Evolutionary conservation across 371 early-diverging fungal species (phyloP).

Genomic region (Saksenaea vasiformis): DNA sequence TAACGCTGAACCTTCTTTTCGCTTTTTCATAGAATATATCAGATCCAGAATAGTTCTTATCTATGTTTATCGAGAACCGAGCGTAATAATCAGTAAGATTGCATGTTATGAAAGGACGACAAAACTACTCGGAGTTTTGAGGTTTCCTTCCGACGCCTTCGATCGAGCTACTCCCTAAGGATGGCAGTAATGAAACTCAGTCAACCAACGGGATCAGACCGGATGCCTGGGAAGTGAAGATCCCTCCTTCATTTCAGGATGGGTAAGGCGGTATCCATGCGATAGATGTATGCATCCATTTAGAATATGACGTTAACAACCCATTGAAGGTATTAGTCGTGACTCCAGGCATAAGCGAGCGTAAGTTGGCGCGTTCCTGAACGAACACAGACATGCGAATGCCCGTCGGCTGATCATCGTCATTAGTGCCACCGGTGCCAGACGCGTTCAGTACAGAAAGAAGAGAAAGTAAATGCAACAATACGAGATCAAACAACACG

Average conservation of each 20-base stretch:
- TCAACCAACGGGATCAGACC: not conserved
- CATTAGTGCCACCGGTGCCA: conserved; percentile 16
- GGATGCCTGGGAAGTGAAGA: not conserved
- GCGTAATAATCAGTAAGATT: too few species aligned
- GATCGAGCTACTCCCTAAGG: too few species aligned
- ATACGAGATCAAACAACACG: not conserved
- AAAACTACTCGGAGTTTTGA: too few species aligned
- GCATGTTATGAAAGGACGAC: too few species aligned
- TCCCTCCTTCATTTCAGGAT: conserved; percentile 2
- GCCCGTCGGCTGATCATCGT: not conserved
- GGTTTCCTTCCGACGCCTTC: too few species aligned
- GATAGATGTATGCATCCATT: conserved; percentile 5
- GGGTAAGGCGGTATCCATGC: conserved; percentile 5
- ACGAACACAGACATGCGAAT: not conserved
- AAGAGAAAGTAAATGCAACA: conserved; percentile 12
- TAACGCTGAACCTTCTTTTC: too few species aligned
- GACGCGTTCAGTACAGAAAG: conserved; percentile 16
- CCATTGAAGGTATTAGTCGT: conserved; percentile 17
- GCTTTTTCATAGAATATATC: too few species aligned
- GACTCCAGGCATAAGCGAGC: conserved; percentile 15
- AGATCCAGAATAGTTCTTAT: too few species aligned
- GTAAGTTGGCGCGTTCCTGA: conserved; percentile 8
- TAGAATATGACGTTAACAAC: not conserved
- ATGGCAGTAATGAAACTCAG: not conserved
- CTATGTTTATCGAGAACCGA: too few species aligned